Evolutionary conservation across 768 basidiomycete species (phyloP), one percentile per base, ranked within the genome.

Genomic region (Daedaleopsis nitida): DNA sequence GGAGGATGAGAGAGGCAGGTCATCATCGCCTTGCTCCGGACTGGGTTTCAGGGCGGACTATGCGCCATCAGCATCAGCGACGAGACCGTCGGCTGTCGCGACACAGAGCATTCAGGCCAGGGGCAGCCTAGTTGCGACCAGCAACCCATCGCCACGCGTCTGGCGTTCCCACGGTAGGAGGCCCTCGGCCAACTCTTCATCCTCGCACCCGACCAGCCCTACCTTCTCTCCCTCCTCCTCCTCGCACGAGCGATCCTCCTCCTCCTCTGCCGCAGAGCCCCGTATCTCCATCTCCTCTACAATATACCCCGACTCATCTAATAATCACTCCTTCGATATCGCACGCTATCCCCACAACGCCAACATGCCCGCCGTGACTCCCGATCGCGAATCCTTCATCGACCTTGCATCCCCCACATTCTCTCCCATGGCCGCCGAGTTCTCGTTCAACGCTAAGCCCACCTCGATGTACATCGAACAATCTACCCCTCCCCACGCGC

Each of bases 341-440:
- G 38, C 57, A 17, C 59, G 52, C 53, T 53, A 64, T 60, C 48
- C 65, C 68, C 58, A 55, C 63, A 43, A 51, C 63, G 43, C 47
- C 55, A 55, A 62, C 68, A 66, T 63, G 62, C 43, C 66, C 50
- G 52, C 55, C 62, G 68, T 66, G 76, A 75, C 49, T 76, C 74
- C 75, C 71, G 75, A 77, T 63, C 72, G 69, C 62, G 71, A 74
- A 58, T 83, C 82, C 35, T 81, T 82, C 65, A 81, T 83, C 48
- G 80, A 83, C 71, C 69, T 83, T 50, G 71, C 69, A 52, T 77
- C 81, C 2, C 73, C 75, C 59, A 63, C 68, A 19, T 65, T 69
- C 62, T 64, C 64, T 39, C 65, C 58, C 55, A 19, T 60, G 55
- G 38, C 19, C 59, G 27, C 52, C 53, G 49, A 62, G 55, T 63